Base-by-base conservation (phyloP, 179 eudicot genomes). In the Silene coronaria region DNA sequence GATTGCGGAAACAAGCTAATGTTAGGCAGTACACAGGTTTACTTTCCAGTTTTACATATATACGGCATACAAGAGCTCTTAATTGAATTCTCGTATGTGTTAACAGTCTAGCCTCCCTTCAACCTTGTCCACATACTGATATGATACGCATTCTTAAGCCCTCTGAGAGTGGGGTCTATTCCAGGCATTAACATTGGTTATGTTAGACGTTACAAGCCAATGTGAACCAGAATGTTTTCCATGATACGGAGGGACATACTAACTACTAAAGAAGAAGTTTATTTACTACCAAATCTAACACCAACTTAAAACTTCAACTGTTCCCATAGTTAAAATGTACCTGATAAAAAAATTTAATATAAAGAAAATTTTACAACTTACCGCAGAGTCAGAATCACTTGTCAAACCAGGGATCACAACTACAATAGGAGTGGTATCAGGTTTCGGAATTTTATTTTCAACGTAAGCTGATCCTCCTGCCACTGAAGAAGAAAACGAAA, bases 281-380 rank as follows among this genome's bases (percentile, higher is more conserved):
- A 38, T 9, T 38, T 38, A 38, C 46, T 36, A 38, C 6, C 46
- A 38, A 38, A 38, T 38, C 46, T 8, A 12, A 34, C 6, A 38
- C 46, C 5, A 38, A 66, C 48, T 64, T 30, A 64, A 64, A 27
- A 12, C 5, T 64, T 28, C 22, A 28, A 2, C 21, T 64, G 38
- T 64, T 27, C 14, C 19, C 24, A 17, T 63, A 10, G 19, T 28
- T 17, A 32, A 42, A 16, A 65, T 65, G 23, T 65, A 32, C 45
- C 13, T 64, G 3, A 66, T n/a, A 0, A n/a, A 17, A 21, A 22
- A 42, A 67, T 0, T 6, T 64, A 45, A 45, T 38, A 67, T 36
- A 13, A 22, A 45, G 72, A 32, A 70, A 70, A 75, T 60, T 53
- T 26, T 58, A 70, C n/a, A 83, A 78, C 97, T 85, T 84, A 95